These are phyloP conservation scores for Candida dendrica DNA, from an alignment of 805 yeast genomes.

Conservation along the genomic window DNA sequence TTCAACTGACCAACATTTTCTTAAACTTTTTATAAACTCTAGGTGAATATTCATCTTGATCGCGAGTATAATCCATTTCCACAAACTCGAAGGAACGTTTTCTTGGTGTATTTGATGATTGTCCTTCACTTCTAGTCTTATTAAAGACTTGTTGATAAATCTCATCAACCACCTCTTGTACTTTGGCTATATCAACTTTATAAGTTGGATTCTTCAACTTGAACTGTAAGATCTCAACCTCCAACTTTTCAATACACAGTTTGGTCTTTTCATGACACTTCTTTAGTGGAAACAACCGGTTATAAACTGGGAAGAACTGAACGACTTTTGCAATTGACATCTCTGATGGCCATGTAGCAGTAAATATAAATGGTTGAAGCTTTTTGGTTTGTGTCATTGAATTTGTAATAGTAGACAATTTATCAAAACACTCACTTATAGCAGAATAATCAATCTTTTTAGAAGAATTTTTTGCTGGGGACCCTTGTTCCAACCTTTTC, in stretches of 20 bases:
- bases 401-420: background rate
- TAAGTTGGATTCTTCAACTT: background rate
- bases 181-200: background rate
- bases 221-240: background rate
- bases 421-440: background rate
- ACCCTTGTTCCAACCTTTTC: background rate
- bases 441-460: background rate
- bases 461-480: background rate
- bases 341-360: background rate
- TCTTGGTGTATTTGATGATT: background rate
- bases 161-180: background rate
- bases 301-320: background rate
- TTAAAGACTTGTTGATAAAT: background rate
- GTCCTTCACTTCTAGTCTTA: background rate
- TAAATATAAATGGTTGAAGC: background rate
- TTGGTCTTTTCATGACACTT: background rate
- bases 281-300: background rate
- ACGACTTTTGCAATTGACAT: background rate
- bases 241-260: background rate
- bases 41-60: background rate
- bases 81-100: conserved; percentile 1
- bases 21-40: background rate
- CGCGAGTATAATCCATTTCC: background rate
- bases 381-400: background rate
- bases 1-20: background rate